phyloP scores from a whole-genome alignment of 805 yeast species.

The Nakazawaea ishiwadae region DNA sequence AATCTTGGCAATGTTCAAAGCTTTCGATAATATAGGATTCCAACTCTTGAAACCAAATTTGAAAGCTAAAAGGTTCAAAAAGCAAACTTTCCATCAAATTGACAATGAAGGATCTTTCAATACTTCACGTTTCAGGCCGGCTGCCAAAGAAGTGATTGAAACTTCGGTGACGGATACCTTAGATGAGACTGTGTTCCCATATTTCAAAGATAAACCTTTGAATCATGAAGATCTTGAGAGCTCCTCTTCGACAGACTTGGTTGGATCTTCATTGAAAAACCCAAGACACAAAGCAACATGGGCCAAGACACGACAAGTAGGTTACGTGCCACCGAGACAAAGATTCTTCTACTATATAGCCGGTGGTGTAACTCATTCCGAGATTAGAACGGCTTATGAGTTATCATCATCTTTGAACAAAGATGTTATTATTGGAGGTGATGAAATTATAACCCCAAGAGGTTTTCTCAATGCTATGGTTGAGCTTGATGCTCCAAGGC shows the following conservation, averaged over 20 bases:
- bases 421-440: constrained; percentile 81
- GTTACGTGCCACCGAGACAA: constrained; percentile 39
- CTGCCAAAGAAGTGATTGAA: constrained; percentile 53
- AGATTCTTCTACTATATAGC: constrained; percentile 75
- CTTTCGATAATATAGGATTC: constrained; percentile 41
- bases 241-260: constrained; percentile 20
- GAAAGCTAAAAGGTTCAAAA: constrained; percentile 38
- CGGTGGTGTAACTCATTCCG: constrained; percentile 88
- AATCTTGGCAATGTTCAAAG: constrained; percentile 49
- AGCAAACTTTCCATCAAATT: constrained; percentile 49
- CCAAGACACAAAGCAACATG: constrained; percentile 73
- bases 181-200: constrained; percentile 63
- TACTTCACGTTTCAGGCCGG: constrained; percentile 72
- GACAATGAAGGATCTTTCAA: constrained; percentile 48
- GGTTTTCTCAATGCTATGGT: constrained; percentile 34
- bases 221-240: constrained; percentile 30
- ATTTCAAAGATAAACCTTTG: constrained; percentile 69
- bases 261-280: constrained; percentile 54
- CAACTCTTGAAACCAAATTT: constrained; percentile 32
- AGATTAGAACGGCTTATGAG: constrained; percentile 71
- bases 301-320: constrained; percentile 40
- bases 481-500: constrained; percentile 30
- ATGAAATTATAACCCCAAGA: constrained; percentile 57
- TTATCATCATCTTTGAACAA: constrained; percentile 55
- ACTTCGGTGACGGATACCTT: constrained; percentile 47